These are phyloP conservation scores for Boletus pseudopeckii DNA, from an alignment of 768 basidiomycete species.

Conservation along the genomic window DNA sequence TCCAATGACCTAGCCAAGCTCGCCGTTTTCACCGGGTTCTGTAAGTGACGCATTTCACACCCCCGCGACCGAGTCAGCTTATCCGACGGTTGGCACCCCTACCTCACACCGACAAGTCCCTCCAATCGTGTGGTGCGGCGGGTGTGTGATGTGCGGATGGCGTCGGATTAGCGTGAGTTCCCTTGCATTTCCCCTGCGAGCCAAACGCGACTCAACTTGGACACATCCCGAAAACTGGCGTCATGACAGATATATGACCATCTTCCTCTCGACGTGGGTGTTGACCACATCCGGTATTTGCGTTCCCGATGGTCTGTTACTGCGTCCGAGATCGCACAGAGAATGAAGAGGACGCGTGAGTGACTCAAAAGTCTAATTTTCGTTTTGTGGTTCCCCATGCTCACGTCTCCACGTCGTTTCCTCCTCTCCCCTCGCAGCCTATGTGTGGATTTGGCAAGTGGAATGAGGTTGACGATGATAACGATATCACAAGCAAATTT, in stretches of 20 bases:
- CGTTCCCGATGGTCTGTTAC: constrained; percentile 69
- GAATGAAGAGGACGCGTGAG: constrained; percentile 53
- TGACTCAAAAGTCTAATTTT: not conserved
- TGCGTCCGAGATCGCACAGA: constrained; percentile 62
- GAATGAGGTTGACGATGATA: not conserved
- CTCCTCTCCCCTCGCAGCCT: not conserved
- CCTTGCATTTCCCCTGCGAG: not conserved
- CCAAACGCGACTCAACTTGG: not conserved
- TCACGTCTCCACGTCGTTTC: not conserved
- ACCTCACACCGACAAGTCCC: constrained; percentile 52
- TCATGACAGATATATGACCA: constrained; percentile 53
- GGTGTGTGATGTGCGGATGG: constrained; percentile 73
- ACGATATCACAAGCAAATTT: no score
- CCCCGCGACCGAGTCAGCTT: not conserved
- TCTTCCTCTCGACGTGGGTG: constrained; percentile 72
- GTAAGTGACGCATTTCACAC: constrained; percentile 40
- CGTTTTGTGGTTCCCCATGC: no score
- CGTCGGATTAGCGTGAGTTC: constrained; percentile 54
- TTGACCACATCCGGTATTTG: constrained; percentile 62
- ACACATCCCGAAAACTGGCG: no score
- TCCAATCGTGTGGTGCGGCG: constrained; percentile 73
- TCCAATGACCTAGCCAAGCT: constrained; percentile 78
- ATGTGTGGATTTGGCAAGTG: not conserved
- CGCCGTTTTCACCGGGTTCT: constrained; percentile 79
- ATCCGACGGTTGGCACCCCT: not conserved